These are phyloP conservation scores for Colletotrichum scovillei DNA, from an alignment of 2,329 filamentous ascomycete species.

Conservation along the genomic window DNA sequence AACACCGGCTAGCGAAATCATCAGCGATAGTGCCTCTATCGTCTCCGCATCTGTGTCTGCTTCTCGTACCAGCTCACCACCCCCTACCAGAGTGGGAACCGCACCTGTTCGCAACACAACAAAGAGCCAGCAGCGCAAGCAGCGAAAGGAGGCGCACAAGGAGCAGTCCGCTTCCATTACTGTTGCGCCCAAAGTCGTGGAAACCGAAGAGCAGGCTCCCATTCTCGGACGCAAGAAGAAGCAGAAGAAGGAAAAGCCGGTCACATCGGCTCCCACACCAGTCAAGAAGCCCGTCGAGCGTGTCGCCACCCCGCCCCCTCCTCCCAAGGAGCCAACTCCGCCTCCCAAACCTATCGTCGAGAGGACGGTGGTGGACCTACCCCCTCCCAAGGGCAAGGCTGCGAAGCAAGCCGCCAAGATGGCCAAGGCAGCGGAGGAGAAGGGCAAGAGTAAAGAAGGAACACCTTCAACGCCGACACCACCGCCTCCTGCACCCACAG, in stretches of 20 bases:
- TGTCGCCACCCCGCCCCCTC: constrained; percentile 8
- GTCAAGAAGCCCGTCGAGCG: constrained; percentile 34
- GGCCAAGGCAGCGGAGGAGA: constrained; percentile 28
- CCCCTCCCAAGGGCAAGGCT: constrained; percentile 37
- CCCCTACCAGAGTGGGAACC: constrained; percentile 70
- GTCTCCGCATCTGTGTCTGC: constrained; percentile 76
- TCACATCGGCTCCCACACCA: constrained; percentile 37
- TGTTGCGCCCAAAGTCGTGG: constrained; percentile 62
- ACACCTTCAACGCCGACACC: not conserved
- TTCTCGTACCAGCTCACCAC: constrained; percentile 78
- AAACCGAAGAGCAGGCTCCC: constrained; percentile 73
- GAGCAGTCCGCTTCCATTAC: constrained; percentile 69
- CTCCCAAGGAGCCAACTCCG: constrained; percentile 31
- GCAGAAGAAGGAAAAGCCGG: constrained; percentile 77
- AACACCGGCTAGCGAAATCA: constrained; percentile 78
- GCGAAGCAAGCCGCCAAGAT: constrained; percentile 38
- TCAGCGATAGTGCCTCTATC: constrained; percentile 82
- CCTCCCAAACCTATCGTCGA: constrained; percentile 38
- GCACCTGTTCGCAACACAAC: constrained; percentile 77
- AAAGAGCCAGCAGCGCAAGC: constrained; percentile 83
- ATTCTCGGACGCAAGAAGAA: constrained; percentile 87
- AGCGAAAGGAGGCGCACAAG: constrained; percentile 75
- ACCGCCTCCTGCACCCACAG: constrained; percentile 11
- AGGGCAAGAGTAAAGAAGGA: constrained; percentile 34
- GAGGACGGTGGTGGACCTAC: constrained; percentile 39